Percentiles rank a stretch among this genome's conserved stretches.
Evolutionary conservation across 441 rosid genomes (phyloP).

Genomic region (Populus trichocarpa): DNA sequence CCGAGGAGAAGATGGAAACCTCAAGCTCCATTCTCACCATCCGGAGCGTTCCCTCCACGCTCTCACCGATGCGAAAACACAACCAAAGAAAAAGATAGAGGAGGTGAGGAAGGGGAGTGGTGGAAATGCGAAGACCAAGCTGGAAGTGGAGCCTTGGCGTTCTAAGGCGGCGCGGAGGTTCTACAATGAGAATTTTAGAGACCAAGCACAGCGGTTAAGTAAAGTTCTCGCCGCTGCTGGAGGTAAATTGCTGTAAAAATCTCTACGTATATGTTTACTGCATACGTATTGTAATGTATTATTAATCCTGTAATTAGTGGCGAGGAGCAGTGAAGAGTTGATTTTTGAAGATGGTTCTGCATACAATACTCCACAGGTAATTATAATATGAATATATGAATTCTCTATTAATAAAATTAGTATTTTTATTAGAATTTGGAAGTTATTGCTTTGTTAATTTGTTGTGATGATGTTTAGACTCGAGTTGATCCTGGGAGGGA

Average conservation of each 20-base stretch:
- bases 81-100: slow-evolving; percentile 34
- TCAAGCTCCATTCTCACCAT: slow-evolving; percentile 68
- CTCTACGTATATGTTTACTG: background rate
- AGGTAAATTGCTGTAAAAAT: slow-evolving; percentile 37
- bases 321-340: slow-evolving; percentile 78
- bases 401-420: background rate
- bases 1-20: slow-evolving; percentile 82
- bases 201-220: slow-evolving; percentile 71
- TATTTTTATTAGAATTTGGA: background rate
- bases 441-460: background rate
- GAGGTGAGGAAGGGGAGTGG: background rate
- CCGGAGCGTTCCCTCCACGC: slow-evolving; percentile 56
- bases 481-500: slow-evolving; percentile 83
- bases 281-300: background rate
- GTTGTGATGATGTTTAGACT: slow-evolving; percentile 45
- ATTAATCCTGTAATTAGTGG: slow-evolving; percentile 42
- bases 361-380: slow-evolving; percentile 78
- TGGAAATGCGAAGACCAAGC: background rate
- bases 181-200: slow-evolving; percentile 74
- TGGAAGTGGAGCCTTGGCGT: slow-evolving; percentile 33
- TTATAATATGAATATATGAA: background rate
- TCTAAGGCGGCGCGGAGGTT: slow-evolving; percentile 86
- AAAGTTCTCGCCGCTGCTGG: slow-evolving; percentile 94
- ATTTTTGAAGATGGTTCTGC: slow-evolving; percentile 73
- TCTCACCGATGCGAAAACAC: slow-evolving; percentile 64